Evolutionary conservation across 192 early-diverging fungal species (phyloP).

Genomic region (Fimicolochytrium jonesii): DNA sequence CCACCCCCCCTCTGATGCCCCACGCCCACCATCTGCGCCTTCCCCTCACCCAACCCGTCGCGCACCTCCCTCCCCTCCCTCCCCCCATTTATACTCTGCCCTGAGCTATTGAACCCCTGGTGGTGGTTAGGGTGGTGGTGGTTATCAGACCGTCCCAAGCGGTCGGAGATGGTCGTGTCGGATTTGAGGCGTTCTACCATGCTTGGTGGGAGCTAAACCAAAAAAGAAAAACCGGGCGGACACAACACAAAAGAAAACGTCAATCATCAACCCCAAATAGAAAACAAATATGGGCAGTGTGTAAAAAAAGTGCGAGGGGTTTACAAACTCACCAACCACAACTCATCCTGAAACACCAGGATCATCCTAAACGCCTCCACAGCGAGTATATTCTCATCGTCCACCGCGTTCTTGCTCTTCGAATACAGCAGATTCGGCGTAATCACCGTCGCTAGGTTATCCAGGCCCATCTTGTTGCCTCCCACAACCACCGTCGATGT

Average conservation of each 20-base stretch:
- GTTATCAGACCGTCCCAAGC: too few species aligned
- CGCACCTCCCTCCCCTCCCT: too few species aligned
- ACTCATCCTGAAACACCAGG: slow-evolving; percentile 39
- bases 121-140: too few species aligned
- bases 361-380: slow-evolving; percentile 42
- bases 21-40: too few species aligned
- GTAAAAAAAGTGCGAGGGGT: not conserved
- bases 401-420: slow-evolving; percentile 65
- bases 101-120: too few species aligned
- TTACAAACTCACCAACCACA: slow-evolving; percentile 39
- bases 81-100: too few species aligned
- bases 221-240: not conserved
- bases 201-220: slow-evolving; percentile 10
- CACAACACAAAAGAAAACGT: too few species aligned
- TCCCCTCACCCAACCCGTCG: too few species aligned
- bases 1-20: too few species aligned
- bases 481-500: too few species aligned
- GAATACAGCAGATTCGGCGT: slow-evolving; percentile 90
- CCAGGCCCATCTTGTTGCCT: slow-evolving; percentile 92
- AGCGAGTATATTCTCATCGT: slow-evolving; percentile 36
- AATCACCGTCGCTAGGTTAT: slow-evolving; percentile 90
- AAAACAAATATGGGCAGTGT: not conserved
- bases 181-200: slow-evolving; percentile 5
- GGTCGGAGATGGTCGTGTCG: not conserved
- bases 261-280: too few species aligned